Evolutionary conservation across 108 stramenopile genomes (phyloP).

Genomic region (Stephanodiscus minutulus): DNA sequence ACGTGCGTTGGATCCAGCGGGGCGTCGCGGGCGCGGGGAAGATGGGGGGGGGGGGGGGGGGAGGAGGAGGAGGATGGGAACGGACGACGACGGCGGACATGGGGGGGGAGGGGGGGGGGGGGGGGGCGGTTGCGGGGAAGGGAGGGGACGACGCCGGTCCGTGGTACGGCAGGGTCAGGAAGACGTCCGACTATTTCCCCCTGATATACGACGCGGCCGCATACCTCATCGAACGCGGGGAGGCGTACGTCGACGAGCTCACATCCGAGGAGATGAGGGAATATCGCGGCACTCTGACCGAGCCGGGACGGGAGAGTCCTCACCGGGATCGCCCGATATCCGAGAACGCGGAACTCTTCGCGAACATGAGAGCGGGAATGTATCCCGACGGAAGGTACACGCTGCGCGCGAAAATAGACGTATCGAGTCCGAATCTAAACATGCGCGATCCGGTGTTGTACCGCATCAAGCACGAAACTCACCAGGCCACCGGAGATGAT

Average conservation of each 20-base stretch:
- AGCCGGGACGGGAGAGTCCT: conserved; percentile 85
- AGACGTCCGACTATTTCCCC: conserved; percentile 87
- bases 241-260: conserved; percentile 88
- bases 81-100: conserved; percentile 16
- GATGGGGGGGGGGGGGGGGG: no score
- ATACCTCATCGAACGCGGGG: conserved; percentile 69
- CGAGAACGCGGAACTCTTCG: conserved; percentile 83
- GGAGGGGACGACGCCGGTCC: conserved; percentile 41
- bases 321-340: conserved; percentile 63
- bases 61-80: not conserved
- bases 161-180: conserved; percentile 75
- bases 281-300: conserved; percentile 84
- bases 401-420: conserved; percentile 91
- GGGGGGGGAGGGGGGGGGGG: no score
- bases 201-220: conserved; percentile 84
- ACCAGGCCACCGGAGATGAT: conserved; percentile 87
- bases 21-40: no score
- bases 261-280: conserved; percentile 88
- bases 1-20: no score
- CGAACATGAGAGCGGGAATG: conserved; percentile 74
- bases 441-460: conserved; percentile 91
- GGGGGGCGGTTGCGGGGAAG: not conserved
- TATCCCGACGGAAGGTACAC: conserved; percentile 76
- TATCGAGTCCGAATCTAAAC: conserved; percentile 91
- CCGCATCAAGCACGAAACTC: conserved; percentile 89